Evolutionary conservation across 1,284 basidiomycete genomes (phyloP), one percentile per base, ranked within the genome.

Genomic region (Leucoagaricus sp.): DNA sequence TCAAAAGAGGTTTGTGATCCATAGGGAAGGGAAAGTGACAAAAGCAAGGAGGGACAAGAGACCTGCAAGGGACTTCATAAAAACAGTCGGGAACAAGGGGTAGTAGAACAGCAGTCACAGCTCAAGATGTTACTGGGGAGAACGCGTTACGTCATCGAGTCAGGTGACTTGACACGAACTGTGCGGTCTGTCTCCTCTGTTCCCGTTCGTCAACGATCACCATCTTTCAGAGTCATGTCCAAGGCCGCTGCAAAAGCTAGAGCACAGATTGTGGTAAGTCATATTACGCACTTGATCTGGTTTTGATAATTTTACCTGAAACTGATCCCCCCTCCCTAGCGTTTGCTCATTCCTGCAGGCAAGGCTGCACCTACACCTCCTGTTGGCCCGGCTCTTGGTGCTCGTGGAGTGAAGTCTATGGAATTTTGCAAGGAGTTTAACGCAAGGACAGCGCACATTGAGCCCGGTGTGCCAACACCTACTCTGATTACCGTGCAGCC

Each of bases 401-500:
- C 97, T 62, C 89, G 94, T 69, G 97, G 97, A 67, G 95, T 99
- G 63, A 98, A 98, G 77, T 96, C 96, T 17, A 99, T 99, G 89
- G 97, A 99, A 77, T 99, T 99, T 72, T 97, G 95, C 80, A 99
- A 98, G 72, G 94, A 96, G 71, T 97, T 93, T 78, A 95, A 94
- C 73, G 94, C 92, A 55, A 87, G 85, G 60, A 97, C 95, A 38
- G 90, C 93, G 19, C 90, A 95, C 70, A 83, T 97, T 57, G 87
- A 91, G 64, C 86, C 91, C 17, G 94, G 94, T 40, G 83, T 93
- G 13, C 96, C 97, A 2, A 86, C 87, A 38, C 96, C 96, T 9
- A 96, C 95, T 13, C 77, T 91, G 59, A 96, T 99, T 69, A 93
- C 87, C 57, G 91, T 99, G 65, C 89, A 93, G 67, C 93, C 96